Evolutionary conservation across 805 yeast genomes (phyloP).

Genomic region (Hagleromyces aurorensis): DNA sequence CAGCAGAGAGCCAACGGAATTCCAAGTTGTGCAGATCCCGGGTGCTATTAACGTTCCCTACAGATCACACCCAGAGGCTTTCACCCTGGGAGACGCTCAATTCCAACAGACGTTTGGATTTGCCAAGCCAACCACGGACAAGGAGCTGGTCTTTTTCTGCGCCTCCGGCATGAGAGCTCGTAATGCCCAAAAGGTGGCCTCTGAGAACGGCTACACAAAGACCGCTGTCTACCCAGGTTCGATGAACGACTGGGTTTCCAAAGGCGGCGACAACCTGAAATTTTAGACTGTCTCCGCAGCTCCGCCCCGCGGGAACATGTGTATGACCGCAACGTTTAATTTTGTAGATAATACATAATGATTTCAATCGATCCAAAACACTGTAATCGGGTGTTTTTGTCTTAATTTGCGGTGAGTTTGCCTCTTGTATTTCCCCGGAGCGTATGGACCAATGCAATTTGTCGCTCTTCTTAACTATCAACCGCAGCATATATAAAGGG

Average conservation of each 20-base stretch:
- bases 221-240: conserved; percentile 78
- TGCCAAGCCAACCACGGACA: conserved; percentile 55
- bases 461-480: too few relatives aligned
- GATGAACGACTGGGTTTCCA: conserved; percentile 65
- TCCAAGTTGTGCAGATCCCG: conserved; percentile 61
- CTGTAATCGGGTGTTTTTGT: too few relatives aligned
- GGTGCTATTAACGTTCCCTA: conserved; percentile 78
- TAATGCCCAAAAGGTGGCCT: conserved; percentile 79
- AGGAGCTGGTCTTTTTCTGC: conserved; percentile 74
- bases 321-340: too few relatives aligned
- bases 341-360: too few relatives aligned
- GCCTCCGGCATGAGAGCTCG: conserved; percentile 80
- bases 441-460: too few relatives aligned
- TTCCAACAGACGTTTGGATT: conserved; percentile 69
- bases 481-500: too few relatives aligned
- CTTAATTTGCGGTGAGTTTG: too few relatives aligned
- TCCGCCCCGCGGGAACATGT: too few relatives aligned
- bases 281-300: conserved; percentile 6
- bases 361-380: too few relatives aligned
- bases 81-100: conserved; percentile 59
- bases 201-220: conserved; percentile 65
- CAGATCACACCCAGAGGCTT: conserved; percentile 79
- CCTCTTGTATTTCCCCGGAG: too few relatives aligned
- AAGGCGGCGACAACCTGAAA: conserved; percentile 22
- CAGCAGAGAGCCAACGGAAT: conserved; percentile 82